Evolutionary conservation across 495 filamentous ascomycete species (phyloP), one percentile per base, ranked within the genome.

Genomic region (Penicillium antarcticum): DNA sequence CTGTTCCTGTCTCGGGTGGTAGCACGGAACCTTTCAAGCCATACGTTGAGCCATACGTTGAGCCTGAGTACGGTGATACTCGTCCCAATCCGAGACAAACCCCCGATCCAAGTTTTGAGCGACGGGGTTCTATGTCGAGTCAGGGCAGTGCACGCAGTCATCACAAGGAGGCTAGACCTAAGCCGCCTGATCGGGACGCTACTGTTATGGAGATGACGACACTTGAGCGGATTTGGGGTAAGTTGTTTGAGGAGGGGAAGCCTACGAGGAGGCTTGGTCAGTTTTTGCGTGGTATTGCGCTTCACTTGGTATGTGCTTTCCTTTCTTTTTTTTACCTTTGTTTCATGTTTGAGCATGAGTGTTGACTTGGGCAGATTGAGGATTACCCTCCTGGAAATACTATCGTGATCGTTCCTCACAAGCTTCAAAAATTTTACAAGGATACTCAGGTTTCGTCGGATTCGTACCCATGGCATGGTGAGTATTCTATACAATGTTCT

Each of bases 391-490:
- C 91, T 0, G 78, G 76, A 33, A 83, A 85, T 29, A 89, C 80
- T 35, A 75, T 94, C 35, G 88, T 96, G n/a, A 81, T 96, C 26
- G 83, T 86, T 0, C 88, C 90, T 2, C 73, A 80, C 6, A 96
- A 96, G 69, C 80, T 97, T 76, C 77, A 83, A 12, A 77, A 81
- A 43, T 92, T 92, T 52, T 96, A 96, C 62, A 71, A 79, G 17
- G 83, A 77, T 45, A 83, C 87, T 48, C 65, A 73, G 42, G 60
- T 92, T 3, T 56, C 80, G 1, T 66, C 76, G 23, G 91, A 95
- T 61, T 68, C 71, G 33, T 87, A 84, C 64, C 80, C 85, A 39
- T 89, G 86, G 85, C 67, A 79, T 55, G 70, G 82, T 85, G 45
- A 47, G 70, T 67, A 1, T 13, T 43, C 45, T 16, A 17, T 11